These are phyloP conservation scores for Canavalia gladiata DNA, from an alignment of 306 rosid genomes.

Conservation along the genomic window DNA sequence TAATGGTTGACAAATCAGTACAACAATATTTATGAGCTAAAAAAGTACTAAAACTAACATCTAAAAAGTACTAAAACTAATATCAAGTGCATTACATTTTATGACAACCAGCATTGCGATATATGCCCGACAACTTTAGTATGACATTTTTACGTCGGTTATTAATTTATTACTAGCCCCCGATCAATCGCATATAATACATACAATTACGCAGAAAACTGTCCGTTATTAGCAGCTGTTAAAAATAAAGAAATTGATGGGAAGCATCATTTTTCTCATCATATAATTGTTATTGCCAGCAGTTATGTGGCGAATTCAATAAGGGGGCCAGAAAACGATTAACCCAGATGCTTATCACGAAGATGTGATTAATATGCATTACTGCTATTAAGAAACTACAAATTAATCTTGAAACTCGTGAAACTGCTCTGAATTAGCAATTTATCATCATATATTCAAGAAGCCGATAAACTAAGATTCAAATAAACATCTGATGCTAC, in stretches of 20 bases:
- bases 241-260: neutral
- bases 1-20: too few relatives aligned
- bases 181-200: too few relatives aligned
- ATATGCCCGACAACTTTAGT: too few relatives aligned
- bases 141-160: too few relatives aligned
- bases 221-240: neutral
- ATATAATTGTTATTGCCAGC: neutral
- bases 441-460: neutral
- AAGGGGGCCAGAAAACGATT: too few relatives aligned
- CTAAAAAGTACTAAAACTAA: too few relatives aligned
- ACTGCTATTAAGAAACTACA: neutral
- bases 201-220: neutral
- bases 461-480: neutral
- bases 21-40: too few relatives aligned
- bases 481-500: conserved; percentile 7
- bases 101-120: too few relatives aligned
- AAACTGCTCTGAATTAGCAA: neutral
- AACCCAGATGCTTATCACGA: neutral
- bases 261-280: neutral
- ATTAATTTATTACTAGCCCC: too few relatives aligned
- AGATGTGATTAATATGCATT: neutral
- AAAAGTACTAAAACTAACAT: too few relatives aligned
- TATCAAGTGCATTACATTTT: too few relatives aligned
- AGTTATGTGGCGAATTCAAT: neutral
- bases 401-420: neutral